Evolutionary conservation across 2,329 filamentous ascomycete species (phyloP).

Genomic region (Lomentospora prolificans): DNA sequence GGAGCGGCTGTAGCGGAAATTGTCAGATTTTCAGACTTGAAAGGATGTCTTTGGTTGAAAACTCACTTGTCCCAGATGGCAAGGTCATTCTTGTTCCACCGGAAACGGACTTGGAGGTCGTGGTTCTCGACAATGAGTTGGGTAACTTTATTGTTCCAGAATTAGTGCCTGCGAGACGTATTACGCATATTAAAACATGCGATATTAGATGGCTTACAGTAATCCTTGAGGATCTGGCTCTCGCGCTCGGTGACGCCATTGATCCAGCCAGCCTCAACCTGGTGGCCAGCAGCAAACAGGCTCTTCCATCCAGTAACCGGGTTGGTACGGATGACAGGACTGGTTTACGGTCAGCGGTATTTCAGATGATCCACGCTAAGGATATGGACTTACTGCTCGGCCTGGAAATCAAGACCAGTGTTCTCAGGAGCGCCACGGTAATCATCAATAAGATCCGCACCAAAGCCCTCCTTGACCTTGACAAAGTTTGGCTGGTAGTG

Average conservation of each 20-base stretch:
- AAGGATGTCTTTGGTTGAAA: background rate
- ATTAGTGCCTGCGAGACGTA: background rate
- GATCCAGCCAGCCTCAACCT: slow-evolving; percentile 37
- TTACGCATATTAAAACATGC: background rate
- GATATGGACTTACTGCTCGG: slow-evolving; percentile 42
- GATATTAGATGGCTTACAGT: slow-evolving; percentile 9
- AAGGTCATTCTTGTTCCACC: slow-evolving; percentile 29
- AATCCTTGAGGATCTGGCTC: slow-evolving; percentile 32
- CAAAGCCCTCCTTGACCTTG: slow-evolving; percentile 36
- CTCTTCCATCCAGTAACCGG: slow-evolving; percentile 49
- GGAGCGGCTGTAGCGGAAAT: slow-evolving; percentile 23
- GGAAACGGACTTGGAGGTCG: slow-evolving; percentile 40
- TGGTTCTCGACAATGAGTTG: slow-evolving; percentile 43
- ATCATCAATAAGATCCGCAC: slow-evolving; percentile 31
- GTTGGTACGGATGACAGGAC: slow-evolving; percentile 46
- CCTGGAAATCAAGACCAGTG: slow-evolving; percentile 34
- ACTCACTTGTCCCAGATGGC: slow-evolving; percentile 46
- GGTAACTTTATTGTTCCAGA: background rate
- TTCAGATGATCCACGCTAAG: too few species aligned
- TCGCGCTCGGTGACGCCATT: slow-evolving; percentile 39
- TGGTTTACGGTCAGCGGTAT: slow-evolving; percentile 19
- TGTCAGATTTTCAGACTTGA: background rate
- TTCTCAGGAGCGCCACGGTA: slow-evolving; percentile 41
- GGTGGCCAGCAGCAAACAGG: slow-evolving; percentile 41
- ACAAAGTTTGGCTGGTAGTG: slow-evolving; percentile 42